These are phyloP conservation scores for Pyrenophora graminea DNA, from an alignment of 2,329 filamentous ascomycete species.

Conservation along the genomic window DNA sequence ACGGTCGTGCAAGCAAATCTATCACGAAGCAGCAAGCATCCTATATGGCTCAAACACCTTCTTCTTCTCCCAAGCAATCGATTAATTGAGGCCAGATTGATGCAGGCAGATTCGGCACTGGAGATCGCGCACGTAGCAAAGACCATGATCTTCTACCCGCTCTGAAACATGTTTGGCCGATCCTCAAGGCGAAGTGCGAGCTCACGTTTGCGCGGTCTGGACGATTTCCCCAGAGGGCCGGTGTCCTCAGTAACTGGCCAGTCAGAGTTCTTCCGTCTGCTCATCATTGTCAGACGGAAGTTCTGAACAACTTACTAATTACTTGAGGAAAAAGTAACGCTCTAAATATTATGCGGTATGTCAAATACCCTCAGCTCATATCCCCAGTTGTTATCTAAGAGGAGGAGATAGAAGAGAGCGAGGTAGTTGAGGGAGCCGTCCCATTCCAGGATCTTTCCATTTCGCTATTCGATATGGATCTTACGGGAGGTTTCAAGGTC, in stretches of 20 bases:
- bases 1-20: neutral
- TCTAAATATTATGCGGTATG: neutral
- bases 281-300: neutral
- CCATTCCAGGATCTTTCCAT: too few species aligned
- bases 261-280: neutral
- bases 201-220: neutral
- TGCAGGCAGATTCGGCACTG: too few species aligned
- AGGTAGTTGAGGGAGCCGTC: too few species aligned
- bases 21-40: neutral
- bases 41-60: neutral
- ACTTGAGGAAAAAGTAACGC: neutral
- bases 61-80: neutral
- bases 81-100: neutral
- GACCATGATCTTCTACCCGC: neutral
- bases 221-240: neutral
- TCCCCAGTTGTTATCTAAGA: neutral
- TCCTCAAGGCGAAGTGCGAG: neutral
- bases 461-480: too few species aligned
- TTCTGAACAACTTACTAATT: neutral
- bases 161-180: neutral
- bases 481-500: too few species aligned
- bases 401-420: too few species aligned
- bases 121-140: neutral
- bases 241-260: rapidly evolving
- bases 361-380: neutral